Conservation (phyloP, 2,329 filamentous ascomycete genomes). For the Exserohilum turcica region DNA sequence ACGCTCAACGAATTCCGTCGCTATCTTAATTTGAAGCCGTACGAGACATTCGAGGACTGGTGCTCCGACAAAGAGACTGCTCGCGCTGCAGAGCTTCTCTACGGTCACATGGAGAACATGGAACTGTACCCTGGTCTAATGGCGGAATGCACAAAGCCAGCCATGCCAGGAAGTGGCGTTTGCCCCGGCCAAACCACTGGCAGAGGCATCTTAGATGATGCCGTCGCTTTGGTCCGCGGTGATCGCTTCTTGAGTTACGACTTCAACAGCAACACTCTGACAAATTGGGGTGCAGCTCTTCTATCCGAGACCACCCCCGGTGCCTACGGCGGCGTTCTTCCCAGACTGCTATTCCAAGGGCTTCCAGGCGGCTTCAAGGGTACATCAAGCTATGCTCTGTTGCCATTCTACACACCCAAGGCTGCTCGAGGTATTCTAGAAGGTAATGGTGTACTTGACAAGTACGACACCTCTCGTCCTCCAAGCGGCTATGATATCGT, state of each 20-base stretch:
- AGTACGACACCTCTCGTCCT: slow-evolving; percentile 55
- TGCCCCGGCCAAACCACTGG: slow-evolving; percentile 76
- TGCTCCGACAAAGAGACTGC: slow-evolving; percentile 75
- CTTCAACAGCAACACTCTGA: slow-evolving; percentile 52
- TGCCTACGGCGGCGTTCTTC: slow-evolving; percentile 55
- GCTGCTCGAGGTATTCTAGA: slow-evolving; percentile 55
- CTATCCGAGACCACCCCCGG: slow-evolving; percentile 48
- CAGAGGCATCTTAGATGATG: slow-evolving; percentile 74
- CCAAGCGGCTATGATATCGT: slow-evolving; percentile 50
- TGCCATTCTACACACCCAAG: slow-evolving; percentile 59
- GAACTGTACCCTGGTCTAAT: slow-evolving; percentile 82
- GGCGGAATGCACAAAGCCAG: slow-evolving; percentile 75
- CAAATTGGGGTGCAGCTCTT: slow-evolving; percentile 58
- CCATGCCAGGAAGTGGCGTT: slow-evolving; percentile 66
- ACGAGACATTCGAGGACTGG: slow-evolving; percentile 80
- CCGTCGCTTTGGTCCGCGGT: slow-evolving; percentile 73
- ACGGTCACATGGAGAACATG: slow-evolving; percentile 78
- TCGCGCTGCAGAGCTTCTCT: slow-evolving; percentile 60
- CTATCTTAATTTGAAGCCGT: slow-evolving; percentile 77
- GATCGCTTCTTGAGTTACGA: slow-evolving; percentile 78
- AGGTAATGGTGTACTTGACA: slow-evolving; percentile 52
- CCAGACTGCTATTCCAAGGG: slow-evolving; percentile 51
- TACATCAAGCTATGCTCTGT: slow-evolving; percentile 53
- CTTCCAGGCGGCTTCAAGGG: slow-evolving; percentile 56
- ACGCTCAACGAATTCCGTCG: slow-evolving; percentile 83